Base-by-base conservation (phyloP, 345 rosid species). In the Camelina neglecta region DNA sequence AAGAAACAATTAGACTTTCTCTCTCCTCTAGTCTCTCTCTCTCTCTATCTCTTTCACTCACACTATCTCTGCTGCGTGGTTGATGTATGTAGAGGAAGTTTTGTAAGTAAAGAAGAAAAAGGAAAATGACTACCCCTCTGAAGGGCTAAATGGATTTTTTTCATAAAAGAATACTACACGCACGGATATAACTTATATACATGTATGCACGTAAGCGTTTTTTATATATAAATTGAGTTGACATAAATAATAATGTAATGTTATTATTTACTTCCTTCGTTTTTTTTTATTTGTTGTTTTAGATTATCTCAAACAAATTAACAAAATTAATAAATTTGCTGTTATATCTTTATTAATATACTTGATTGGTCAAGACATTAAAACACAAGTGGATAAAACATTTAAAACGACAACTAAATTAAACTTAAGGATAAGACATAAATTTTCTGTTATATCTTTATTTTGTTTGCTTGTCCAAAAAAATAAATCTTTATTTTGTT, bases 1-100 rank as follows among this genome's bases (percentile, higher is more conserved):
- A 11, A 60, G 67, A 66, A 61, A 58, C 60, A 73, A 66, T 67
- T 57, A 53, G 48, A 72, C 73, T 64, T 20, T 76, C 18, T 60
- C 69, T 58, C 72, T 57, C 29, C 61, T 16, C 23, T 51, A 6
- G 8, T 44, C 62, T 65, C 29, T 29, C 21, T 65, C 49, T 61
- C 8, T 73, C 44, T 48, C 8, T 72, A 18, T 60, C 63, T 67
- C 60, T 58, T 42, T 53, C 48, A 58, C 29, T n/a, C 29, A 15
- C 51, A 13, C 31, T 59, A 31, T 67, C 38, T n/a, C 31, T 60
- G 38, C 31, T 60, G 38, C 15, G 53, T 31, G 29, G 38, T 35
- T 69, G 31, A 29, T 56, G 61, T 77, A 72, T 65, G 72, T 38
- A 45, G 71, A 63, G 16, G 71, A 69, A 63, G 48, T 26, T 45